phyloP scores from a whole-genome alignment of 805 yeast species.

The Candida koratica region DNA sequence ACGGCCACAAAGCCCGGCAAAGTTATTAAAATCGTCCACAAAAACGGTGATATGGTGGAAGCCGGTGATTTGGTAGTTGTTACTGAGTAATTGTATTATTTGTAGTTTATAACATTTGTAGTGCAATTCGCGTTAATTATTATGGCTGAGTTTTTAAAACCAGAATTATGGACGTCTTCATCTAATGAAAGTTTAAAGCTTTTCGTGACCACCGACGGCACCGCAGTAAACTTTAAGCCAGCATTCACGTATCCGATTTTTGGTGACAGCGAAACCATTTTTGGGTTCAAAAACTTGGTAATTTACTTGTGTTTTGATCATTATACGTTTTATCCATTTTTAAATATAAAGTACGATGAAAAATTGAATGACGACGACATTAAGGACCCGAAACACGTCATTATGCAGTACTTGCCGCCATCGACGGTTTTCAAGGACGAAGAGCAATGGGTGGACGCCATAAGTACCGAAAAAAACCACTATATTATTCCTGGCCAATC shows the following conservation, averaged over 20 bases:
- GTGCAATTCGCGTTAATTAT: not conserved
- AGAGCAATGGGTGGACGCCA: conserved; percentile 57
- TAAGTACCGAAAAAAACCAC: conserved; percentile 43
- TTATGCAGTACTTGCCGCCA: conserved; percentile 60
- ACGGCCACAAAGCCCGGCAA: conserved; percentile 66
- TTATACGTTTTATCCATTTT: conserved; percentile 66
- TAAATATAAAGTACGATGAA: conserved; percentile 53
- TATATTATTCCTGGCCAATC: conserved; percentile 42
- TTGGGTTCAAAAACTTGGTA: conserved; percentile 71
- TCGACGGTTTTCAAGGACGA: conserved; percentile 62
- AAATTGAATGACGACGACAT: conserved; percentile 53
- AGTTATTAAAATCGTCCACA: conserved; percentile 67
- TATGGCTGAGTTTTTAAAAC: conserved; percentile 43
- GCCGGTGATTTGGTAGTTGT: conserved; percentile 95
- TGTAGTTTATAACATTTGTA: not conserved
- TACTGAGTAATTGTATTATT: conserved; percentile 50
- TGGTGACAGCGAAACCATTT: conserved; percentile 86
- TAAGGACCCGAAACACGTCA: conserved; percentile 53
- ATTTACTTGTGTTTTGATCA: conserved; percentile 71
- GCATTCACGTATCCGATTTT: conserved; percentile 86
- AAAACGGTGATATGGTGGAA: conserved; percentile 93
- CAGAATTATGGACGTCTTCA: conserved; percentile 71
- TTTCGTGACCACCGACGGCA: conserved; percentile 52
- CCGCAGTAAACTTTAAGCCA: conserved; percentile 64
- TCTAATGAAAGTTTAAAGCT: conserved; percentile 66